Conservation (phyloP, 106 monocot species). For the Platanthera zijinensis region DNA sequence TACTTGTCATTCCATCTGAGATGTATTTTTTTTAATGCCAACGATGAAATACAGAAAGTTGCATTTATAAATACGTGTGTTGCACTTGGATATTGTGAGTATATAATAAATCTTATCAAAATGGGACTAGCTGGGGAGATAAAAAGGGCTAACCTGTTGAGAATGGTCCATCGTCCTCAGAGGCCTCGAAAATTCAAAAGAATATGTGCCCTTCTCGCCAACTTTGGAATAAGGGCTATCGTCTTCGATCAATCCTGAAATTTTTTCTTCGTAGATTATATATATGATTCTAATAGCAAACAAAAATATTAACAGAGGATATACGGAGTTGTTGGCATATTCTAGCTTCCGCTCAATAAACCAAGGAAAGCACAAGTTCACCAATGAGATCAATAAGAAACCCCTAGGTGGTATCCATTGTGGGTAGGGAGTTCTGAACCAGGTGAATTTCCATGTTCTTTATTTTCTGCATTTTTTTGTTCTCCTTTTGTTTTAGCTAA, state of each 20-base stretch:
- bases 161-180: constrained; percentile 83
- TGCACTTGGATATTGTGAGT: not conserved
- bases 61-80: not conserved
- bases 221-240: constrained; percentile 73
- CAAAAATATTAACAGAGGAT: not conserved
- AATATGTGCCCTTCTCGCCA: constrained; percentile 84
- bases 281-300: not conserved
- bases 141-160: constrained; percentile 53
- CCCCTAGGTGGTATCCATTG: too few species aligned
- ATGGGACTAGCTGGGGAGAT: not conserved
- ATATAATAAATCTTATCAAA: not conserved
- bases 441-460: too few species aligned
- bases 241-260: constrained; percentile 65
- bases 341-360: not conserved
- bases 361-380: not conserved
- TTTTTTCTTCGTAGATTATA: not conserved
- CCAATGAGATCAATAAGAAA: too few species aligned
- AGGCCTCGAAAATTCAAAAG: constrained; percentile 93
- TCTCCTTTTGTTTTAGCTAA: too few species aligned
- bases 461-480: too few species aligned
- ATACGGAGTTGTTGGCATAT: not conserved
- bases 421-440: too few species aligned
- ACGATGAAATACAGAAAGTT: not conserved
- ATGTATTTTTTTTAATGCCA: not conserved
- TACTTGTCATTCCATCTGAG: not conserved